Percentiles rank a stretch among this genome's conserved stretches.
Conservation (phyloP, 2,329 filamentous ascomycete species). For the Chaetomium sp. region DNA sequence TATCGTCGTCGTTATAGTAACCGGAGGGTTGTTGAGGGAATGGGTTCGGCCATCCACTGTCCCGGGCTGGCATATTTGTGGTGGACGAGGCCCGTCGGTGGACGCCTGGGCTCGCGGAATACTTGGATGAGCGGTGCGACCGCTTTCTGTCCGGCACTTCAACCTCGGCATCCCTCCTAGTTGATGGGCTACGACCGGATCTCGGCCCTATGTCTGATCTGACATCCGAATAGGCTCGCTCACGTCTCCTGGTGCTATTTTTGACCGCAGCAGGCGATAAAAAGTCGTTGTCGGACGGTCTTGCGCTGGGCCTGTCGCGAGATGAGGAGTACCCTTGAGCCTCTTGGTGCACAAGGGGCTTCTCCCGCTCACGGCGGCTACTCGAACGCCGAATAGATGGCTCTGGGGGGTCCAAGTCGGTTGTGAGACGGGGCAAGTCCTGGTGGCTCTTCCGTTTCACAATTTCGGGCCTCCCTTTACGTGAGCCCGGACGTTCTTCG, state of each 20-base stretch:
- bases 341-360: conserved; percentile 30
- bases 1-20: conserved; percentile 28
- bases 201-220: conserved; percentile 25
- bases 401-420: conserved; percentile 41
- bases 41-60: conserved; percentile 23
- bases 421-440: conserved; percentile 52
- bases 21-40: conserved; percentile 22
- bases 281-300: conserved; percentile 40
- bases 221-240: conserved; percentile 46
- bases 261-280: conserved; percentile 50
- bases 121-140: conserved; percentile 22
- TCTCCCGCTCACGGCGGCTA: conserved; percentile 32
- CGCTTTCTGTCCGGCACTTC: conserved; percentile 31
- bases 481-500: conserved; percentile 31
- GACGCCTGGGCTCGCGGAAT: conserved; percentile 24
- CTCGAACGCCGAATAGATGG: conserved; percentile 30
- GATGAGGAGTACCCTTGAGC: conserved; percentile 41
- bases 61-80: conserved; percentile 19
- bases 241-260: conserved; percentile 46
- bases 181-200: conserved; percentile 25
- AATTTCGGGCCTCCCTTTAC: conserved; percentile 37
- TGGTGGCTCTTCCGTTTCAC: conserved; percentile 42
- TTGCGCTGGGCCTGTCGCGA: conserved; percentile 30
- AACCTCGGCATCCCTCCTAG: conserved; percentile 24
- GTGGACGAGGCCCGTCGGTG: conserved; percentile 42